Base-by-base conservation (phyloP, 2,329 filamentous ascomycete genomes). In the Pestalotiopsis fici region DNA sequence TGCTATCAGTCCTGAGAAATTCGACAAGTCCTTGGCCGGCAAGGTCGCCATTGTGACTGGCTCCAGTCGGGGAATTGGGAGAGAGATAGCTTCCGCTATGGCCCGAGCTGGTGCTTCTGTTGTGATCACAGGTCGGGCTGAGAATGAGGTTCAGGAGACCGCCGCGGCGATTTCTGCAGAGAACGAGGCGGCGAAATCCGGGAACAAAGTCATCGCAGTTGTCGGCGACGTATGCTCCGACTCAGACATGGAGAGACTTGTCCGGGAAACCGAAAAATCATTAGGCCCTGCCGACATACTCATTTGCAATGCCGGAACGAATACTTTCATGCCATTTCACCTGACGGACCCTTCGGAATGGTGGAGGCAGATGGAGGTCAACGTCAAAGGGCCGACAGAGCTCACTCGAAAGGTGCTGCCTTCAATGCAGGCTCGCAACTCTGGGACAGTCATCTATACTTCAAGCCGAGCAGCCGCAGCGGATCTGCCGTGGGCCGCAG, bases 241-340 rank as follows among this genome's bases (percentile, higher is more conserved):
- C 5, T 13, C 27, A 9, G 62, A 64, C 28, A 55, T 15, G 1
- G 62, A 64, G 13, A 21, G 12, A 25, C 47, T 64, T 12, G 15
- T 64, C 15, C 13, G 37, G 7, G 23, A 1, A 15, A 23, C 47
- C 23, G 18, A 15, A 25, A 11, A 21, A 7, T 12, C 13, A 7
- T 27, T 64, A 11, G 62, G 62, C 1, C 23, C 43, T 11, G 18
- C 56, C 43, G 62, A 64, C 47, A 64, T 64, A 31, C 47, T 64
- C 28, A 35, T 64, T 15, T 55, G 62, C 43, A 64, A 64, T 27
- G 62, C 62, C 3, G 62, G 62, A 6, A 64, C 21, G 25, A 64
- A 64, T n/a, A 56, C 47, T 6, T 64, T 64, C 47, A 55, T 55
- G 62, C 62, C 62, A 3, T 64, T 64, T 43, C 62, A 64, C 62